Evolutionary conservation across 495 filamentous ascomycete genomes (phyloP).

Genomic region (Penicillium cosmopolitanum): DNA sequence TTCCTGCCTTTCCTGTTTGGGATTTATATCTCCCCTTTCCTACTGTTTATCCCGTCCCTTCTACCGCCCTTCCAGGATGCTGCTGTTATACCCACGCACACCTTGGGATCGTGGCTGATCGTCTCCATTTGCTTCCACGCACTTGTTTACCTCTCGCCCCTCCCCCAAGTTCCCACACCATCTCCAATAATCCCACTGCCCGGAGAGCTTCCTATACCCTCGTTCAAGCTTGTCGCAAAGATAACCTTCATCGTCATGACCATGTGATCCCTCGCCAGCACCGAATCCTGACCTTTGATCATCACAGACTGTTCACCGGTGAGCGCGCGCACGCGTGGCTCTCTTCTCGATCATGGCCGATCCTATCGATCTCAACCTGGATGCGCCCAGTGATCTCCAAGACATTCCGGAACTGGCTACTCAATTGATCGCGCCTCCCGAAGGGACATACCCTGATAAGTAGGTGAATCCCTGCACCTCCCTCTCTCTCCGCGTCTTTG

Average conservation of each 20-base stretch:
- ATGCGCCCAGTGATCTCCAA: constrained; percentile 53
- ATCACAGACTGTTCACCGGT: constrained; percentile 9
- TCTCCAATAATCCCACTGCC: not conserved
- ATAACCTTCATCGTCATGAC: not conserved
- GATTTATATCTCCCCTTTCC: not conserved
- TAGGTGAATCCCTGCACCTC: constrained; percentile 25
- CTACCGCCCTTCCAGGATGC: not conserved
- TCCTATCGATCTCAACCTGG: constrained; percentile 48
- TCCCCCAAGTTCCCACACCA: constrained; percentile 12
- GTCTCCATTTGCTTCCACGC: constrained; percentile 47
- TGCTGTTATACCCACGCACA: constrained; percentile 48
- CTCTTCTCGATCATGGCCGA: constrained; percentile 40
- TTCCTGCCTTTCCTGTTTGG: not conserved
- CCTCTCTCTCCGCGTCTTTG: not conserved
- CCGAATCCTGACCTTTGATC: not conserved
- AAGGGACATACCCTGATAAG: constrained; percentile 53
- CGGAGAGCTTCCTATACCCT: not conserved
- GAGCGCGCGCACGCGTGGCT: constrained; percentile 14
- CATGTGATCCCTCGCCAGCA: constrained; percentile 4
- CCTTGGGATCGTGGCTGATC: constrained; percentile 26
- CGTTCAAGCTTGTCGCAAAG: not conserved
- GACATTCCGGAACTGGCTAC: constrained; percentile 52
- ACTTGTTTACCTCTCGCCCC: constrained; percentile 34
- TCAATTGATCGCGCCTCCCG: constrained; percentile 47
- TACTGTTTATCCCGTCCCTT: not conserved